Evolutionary conservation across 2,329 filamentous ascomycete species (phyloP), one percentile per base, ranked within the genome.

Genomic region (Endoconidiophora polonica): DNA sequence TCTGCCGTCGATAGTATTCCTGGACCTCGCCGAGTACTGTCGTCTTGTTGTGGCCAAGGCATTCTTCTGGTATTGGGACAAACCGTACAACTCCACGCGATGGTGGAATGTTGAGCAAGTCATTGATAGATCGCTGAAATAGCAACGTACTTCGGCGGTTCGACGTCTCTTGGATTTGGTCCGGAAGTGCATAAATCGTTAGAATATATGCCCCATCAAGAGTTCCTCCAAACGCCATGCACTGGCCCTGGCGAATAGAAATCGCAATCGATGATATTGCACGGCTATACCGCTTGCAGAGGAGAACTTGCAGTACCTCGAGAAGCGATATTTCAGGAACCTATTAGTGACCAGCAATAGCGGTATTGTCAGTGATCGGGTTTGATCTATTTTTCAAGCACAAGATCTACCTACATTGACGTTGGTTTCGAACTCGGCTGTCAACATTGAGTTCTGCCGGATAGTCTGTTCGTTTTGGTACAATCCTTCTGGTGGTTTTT

Each of bases 61-160:
- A 81, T 50, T 86, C 81, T 58, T 90, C 84, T 0, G 73, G 62
- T 3, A 86, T 74, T 1, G 81, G 67, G 5, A 78, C 65, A 58
- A 90, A 94, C 33, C 79, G 77, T 50, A 94, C 65, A 33, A 87
- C 71, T 1, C 87, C 86, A 38, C 85, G 74, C 1, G 75, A 68
- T 0, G 79, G 63, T 0, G 70, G 58, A 2, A 94, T 83, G 2
- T 76, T 74, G 0, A 94, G 68, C 0, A 78, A 70, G 22, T 86
- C 81, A 12, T 78, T 71, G 62, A 94, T 73, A 61, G 83, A 81
- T n/a, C 69, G 71, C 60, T 91, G 84, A 3, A 93, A 74, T 16
- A 93, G 65, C n/a, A 73, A 71, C 1, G 85, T 78, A 62, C 90
- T 91, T 55, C 86, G 77, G 61, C 83, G 83, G 66, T 94, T 94